phyloP scores from a whole-genome alignment of 805 yeast species.

The Aciculoconidium aculeatum region DNA sequence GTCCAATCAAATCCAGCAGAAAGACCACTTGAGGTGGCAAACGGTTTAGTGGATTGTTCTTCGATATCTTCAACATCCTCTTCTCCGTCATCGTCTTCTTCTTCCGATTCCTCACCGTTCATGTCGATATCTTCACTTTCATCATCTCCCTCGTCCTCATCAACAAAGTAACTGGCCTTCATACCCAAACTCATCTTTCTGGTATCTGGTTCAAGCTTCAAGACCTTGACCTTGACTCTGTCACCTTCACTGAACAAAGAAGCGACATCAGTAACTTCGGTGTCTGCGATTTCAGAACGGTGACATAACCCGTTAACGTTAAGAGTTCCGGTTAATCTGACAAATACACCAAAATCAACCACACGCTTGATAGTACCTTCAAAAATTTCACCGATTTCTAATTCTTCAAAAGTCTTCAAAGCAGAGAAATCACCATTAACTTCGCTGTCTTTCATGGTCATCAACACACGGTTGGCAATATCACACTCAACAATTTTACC shows the following conservation, averaged over 20 bases:
- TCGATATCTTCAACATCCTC: conserved; percentile 19
- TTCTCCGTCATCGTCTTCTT: conserved; percentile 19
- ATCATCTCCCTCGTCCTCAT: conserved; percentile 21
- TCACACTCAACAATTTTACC: conserved; percentile 68
- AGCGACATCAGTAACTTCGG: conserved; percentile 48
- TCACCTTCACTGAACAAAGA: conserved; percentile 84
- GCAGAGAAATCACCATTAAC: conserved; percentile 62
- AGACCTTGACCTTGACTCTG: conserved; percentile 76
- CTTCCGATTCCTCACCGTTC: conserved; percentile 17
- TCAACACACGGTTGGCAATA: conserved; percentile 56
- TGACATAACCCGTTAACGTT: conserved; percentile 85
- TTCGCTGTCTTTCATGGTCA: conserved; percentile 78
- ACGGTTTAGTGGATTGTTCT: conserved; percentile 13
- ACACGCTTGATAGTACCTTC: conserved; percentile 76
- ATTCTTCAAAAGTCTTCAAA: conserved; percentile 58
- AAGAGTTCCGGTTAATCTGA: conserved; percentile 68
- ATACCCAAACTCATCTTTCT: conserved; percentile 82
- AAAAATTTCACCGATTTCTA: conserved; percentile 61
- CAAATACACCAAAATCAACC: conserved; percentile 88
- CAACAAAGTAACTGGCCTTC: conserved; percentile 84
- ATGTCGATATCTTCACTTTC: conserved; percentile 28
- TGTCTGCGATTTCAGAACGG: conserved; percentile 75
- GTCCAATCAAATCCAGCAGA: conserved; percentile 96
- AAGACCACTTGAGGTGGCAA: conserved; percentile 59
- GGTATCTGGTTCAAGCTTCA: conserved; percentile 56